phyloP scores from a whole-genome alignment of 2,329 filamentous ascomycete species.

The Cladorrhinum sp. region DNA sequence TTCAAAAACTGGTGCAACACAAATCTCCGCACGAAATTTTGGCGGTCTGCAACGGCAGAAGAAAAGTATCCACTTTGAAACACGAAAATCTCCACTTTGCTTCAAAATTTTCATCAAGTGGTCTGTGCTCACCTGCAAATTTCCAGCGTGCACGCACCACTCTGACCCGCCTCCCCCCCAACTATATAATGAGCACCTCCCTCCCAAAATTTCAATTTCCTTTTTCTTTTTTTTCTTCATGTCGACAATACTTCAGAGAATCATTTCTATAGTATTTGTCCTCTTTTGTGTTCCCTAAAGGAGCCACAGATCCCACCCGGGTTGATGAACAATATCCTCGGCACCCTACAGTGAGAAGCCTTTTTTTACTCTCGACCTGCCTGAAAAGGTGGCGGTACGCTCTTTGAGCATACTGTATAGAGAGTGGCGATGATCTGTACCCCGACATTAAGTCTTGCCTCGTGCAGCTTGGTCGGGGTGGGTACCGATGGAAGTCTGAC shows the following conservation, averaged over 20 bases:
- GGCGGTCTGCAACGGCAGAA: conserved; percentile 38
- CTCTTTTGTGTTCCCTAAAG: conserved; percentile 86
- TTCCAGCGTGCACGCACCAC: conserved; percentile 29
- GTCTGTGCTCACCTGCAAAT: conserved; percentile 16
- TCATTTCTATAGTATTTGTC: conserved; percentile 99
- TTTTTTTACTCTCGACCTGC: conserved; percentile 58
- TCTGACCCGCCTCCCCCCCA: neutral
- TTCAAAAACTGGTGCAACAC: neutral
- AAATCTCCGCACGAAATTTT: conserved; percentile 29
- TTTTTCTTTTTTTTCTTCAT: conserved; percentile 53
- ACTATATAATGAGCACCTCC: conserved; percentile 41
- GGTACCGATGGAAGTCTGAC: conserved; percentile 89
- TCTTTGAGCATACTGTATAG: conserved; percentile 59
- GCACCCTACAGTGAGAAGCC: conserved; percentile 80
- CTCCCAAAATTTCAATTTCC: conserved; percentile 35
- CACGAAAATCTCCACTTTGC: neutral
- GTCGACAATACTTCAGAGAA: conserved; percentile 72
- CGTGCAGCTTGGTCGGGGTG: conserved; percentile 76
- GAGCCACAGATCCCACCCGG: conserved; percentile 94
- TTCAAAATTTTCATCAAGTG: neutral
- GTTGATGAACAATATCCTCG: conserved; percentile 91
- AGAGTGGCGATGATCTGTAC: conserved; percentile 95
- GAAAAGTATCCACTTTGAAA: neutral
- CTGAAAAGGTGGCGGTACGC: conserved; percentile 58
- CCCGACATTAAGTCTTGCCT: conserved; percentile 66